Evolutionary conservation across 768 basidiomycete genomes (phyloP).

Genomic region (Boletus reticuloceps): DNA sequence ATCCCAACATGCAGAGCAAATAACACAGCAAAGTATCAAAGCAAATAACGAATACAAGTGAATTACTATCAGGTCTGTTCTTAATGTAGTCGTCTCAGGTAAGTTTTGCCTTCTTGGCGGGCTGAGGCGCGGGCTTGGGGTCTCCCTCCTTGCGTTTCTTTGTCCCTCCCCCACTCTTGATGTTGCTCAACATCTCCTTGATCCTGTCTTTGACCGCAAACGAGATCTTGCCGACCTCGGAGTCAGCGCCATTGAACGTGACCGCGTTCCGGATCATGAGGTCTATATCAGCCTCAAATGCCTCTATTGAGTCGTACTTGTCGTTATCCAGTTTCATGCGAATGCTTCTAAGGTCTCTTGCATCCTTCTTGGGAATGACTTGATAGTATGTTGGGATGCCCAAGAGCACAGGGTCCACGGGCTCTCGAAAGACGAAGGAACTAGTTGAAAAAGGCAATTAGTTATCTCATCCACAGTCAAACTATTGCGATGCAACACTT

Average conservation of each 20-base stretch:
- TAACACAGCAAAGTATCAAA: slow-evolving; percentile 32
- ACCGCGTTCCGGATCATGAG: slow-evolving; percentile 89
- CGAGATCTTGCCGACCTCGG: slow-evolving; percentile 72
- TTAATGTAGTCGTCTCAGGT: slow-evolving; percentile 40
- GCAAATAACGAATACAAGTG: slow-evolving; percentile 26
- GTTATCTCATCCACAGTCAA: not conserved
- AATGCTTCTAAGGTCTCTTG: slow-evolving; percentile 84
- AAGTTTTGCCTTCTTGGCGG: slow-evolving; percentile 65
- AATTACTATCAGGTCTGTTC: slow-evolving; percentile 30
- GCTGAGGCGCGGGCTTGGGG: slow-evolving; percentile 53
- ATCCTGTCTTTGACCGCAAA: slow-evolving; percentile 47
- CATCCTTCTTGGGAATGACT: slow-evolving; percentile 79
- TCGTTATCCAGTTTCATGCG: slow-evolving; percentile 76
- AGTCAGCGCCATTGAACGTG: slow-evolving; percentile 81
- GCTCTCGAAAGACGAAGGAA: slow-evolving; percentile 75
- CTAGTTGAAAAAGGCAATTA: slow-evolving; percentile 33
- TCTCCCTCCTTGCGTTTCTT: slow-evolving; percentile 82
- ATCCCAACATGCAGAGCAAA: slow-evolving; percentile 11
- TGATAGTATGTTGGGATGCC: slow-evolving; percentile 88
- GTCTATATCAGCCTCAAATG: slow-evolving; percentile 80
- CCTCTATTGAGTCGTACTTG: slow-evolving; percentile 75
- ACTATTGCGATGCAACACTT: slow-evolving; percentile 22
- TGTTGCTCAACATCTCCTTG: slow-evolving; percentile 51
- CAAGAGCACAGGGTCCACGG: slow-evolving; percentile 84
- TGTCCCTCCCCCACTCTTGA: slow-evolving; percentile 36